These are phyloP conservation scores for Chenopodium quinoa DNA, from an alignment of 148 eudicot species.

Conservation along the genomic window DNA sequence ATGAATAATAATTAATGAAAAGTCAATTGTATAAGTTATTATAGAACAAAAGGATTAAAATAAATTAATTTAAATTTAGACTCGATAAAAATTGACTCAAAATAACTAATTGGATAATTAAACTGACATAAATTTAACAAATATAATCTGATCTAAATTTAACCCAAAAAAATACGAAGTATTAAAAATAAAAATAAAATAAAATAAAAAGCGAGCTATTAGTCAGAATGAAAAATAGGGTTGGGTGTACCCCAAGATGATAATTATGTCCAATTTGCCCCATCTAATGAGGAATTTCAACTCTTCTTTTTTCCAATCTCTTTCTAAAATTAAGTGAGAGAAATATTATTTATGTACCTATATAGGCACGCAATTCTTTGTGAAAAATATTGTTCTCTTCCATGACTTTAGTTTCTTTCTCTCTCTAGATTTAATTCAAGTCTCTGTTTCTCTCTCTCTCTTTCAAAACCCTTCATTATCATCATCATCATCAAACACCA, in stretches of 20 bases:
- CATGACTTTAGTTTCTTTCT: background rate
- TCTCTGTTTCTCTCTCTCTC: background rate
- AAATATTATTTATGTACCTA: background rate
- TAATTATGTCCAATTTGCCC: conserved; percentile 30
- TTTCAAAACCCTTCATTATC: conserved; percentile 15
- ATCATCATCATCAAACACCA: conserved; percentile 15
- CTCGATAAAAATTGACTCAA: too few relatives aligned
- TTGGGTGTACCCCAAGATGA: conserved; percentile 20
- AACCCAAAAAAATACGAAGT: too few relatives aligned
- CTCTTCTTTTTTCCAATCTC: background rate
- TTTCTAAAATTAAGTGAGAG: too few relatives aligned
- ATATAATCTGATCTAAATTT: too few relatives aligned
- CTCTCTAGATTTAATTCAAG: background rate
- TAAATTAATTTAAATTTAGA: too few relatives aligned
- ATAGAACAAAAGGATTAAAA: too few relatives aligned
- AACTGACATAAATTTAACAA: too few relatives aligned
- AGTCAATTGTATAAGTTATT: too few relatives aligned
- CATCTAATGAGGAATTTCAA: conserved; percentile 20
- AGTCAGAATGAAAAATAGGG: conserved; percentile 15
- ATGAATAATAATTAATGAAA: too few relatives aligned
- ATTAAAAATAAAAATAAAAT: background rate
- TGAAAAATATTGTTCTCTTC: background rate
- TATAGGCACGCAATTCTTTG: conserved; percentile 11
- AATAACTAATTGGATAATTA: too few relatives aligned
- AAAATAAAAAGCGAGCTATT: conserved; percentile 1